phyloP scores from a whole-genome alignment of 169 alveolate species.

The Eimeria maxima region DNA sequence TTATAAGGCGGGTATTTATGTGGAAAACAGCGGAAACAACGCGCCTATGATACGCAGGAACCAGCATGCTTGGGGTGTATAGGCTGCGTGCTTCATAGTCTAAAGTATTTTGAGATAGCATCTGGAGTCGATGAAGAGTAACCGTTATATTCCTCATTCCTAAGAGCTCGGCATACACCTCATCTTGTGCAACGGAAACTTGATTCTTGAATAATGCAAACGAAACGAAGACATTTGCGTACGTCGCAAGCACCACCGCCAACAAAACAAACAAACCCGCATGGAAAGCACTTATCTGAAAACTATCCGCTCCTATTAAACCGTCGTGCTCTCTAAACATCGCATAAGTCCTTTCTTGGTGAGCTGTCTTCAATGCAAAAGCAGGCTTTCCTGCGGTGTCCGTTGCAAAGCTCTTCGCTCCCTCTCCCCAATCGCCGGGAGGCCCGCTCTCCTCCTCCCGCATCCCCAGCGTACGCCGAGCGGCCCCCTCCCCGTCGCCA shows the following conservation, averaged over 20 bases:
- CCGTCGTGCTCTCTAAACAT: conserved; percentile 13
- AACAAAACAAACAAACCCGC: neutral
- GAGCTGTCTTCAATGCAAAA: conserved; percentile 8
- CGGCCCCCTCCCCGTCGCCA: neutral
- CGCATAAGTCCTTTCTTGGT: conserved; percentile 63
- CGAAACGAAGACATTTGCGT: neutral
- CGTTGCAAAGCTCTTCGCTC: neutral
- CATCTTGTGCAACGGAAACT: conserved; percentile 52
- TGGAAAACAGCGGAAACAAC: conserved; percentile 9
- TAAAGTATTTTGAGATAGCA: conserved; percentile 2
- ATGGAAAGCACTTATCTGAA: no score
- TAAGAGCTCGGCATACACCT: conserved; percentile 39
- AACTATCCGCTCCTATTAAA: neutral
- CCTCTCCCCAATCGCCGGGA: neutral
- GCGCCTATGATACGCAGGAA: neutral
- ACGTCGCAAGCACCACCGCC: neutral
- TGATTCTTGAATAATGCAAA: conserved; percentile 2
- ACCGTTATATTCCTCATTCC: conserved; percentile 46
- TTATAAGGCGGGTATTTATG: conserved; percentile 8
- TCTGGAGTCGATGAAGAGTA: conserved; percentile 30
- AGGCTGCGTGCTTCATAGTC: neutral
- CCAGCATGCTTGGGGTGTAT: neutral
- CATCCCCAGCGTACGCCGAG: neutral
- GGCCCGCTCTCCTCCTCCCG: neutral
- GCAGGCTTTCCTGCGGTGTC: neutral